Conservation (phyloP, 108 stramenopile genomes). For the Ochromonas danica region DNA sequence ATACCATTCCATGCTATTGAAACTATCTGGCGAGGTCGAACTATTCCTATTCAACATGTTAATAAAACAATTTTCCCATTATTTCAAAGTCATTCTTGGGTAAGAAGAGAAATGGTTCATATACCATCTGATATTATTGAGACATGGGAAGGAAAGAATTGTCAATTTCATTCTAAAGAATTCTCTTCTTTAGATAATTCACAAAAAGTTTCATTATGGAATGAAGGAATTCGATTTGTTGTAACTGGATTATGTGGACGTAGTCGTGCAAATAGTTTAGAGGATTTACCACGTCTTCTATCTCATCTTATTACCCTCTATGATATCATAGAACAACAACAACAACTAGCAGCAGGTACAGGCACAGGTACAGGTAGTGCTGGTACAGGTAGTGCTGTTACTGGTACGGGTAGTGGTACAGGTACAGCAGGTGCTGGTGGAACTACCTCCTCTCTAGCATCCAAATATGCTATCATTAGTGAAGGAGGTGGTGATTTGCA, state of each 20-base stretch:
- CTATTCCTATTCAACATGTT: neutral
- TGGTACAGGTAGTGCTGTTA: no score
- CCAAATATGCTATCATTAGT: constrained; percentile 11
- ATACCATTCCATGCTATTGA: neutral
- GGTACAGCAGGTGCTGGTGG: no score
- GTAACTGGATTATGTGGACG: neutral
- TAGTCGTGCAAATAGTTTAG: neutral
- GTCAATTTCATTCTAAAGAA: neutral
- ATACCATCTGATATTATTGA: neutral
- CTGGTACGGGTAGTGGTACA: no score
- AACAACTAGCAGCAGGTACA: neutral
- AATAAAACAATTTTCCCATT: neutral
- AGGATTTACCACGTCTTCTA: neutral
- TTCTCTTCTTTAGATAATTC: neutral
- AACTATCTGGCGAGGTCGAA: neutral
- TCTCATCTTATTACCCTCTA: neutral
- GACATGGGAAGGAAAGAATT: neutral
- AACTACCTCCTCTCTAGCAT: no score
- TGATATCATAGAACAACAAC: neutral
- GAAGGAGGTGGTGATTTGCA: neutral
- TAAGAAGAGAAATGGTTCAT: neutral
- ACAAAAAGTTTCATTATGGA: neutral
- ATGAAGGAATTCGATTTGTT: neutral
- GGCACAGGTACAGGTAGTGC: no score
- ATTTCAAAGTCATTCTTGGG: neutral